Base-by-base conservation (phyloP, 2,329 filamentous ascomycete species). In the Davidsoniella neocaledoniae region DNA sequence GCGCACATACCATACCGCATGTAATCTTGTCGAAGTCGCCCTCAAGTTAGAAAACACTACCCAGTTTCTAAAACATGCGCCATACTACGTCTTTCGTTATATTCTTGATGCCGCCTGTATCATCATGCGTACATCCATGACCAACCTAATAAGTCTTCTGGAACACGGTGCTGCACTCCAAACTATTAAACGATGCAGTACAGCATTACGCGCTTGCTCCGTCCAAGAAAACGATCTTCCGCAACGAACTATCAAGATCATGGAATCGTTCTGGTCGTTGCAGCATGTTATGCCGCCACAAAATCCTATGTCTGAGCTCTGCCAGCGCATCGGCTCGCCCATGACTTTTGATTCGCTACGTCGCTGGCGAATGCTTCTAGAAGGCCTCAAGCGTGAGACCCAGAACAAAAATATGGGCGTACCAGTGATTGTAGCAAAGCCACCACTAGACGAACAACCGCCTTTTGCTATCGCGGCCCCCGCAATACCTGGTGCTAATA, bases 201-300 rank as follows among this genome's bases (percentile, higher is more conserved):
- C 61, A 7, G 50, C 54, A 23, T 56, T 66, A 45, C 61, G 57
- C 17, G 55, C 59, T 19, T 72, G 68, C 56, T 68, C 66, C 2
- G 61, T 75, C 16, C 61, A 67, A 50, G 71, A 74, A 9, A 65
- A 61, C 17, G 73, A 76, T 56, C 62, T 76, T 2, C 63, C 71
- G 1, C 60, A 63, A 42, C 66, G 73, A 14, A 64, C 64, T 1
- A 60, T 64, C 37, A 62, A 65, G 50, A 66, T 75, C 53, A 61
- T 74, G 42, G 70, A 73, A 56, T 67, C 67, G 1, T 75, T 66
- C 51, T 73, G 66, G 70, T 63, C 60, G 26, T 59, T 66, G 43
- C 62, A 64, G 21, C 60, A 63, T 50, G 53, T 62, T 46, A 57
- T 69, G 50, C 62, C 66, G 25, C 59, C 59, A 21, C 59, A 64